phyloP scores from a whole-genome alignment of 768 basidiomycete species.

The Tylopilus plumbeoviolaceoides region DNA sequence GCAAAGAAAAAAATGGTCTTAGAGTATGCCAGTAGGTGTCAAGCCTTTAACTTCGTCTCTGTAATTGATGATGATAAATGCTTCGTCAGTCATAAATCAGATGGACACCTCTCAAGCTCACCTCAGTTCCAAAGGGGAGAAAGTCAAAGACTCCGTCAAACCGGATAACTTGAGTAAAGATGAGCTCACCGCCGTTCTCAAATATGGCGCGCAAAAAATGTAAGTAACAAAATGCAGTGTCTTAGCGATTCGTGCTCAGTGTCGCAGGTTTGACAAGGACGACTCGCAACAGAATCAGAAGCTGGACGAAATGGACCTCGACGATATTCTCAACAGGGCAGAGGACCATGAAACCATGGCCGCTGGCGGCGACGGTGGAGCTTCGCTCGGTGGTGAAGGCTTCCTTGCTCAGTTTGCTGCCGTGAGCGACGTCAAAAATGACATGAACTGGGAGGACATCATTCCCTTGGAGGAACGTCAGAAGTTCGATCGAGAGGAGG shows the following conservation, averaged over 20 bases:
- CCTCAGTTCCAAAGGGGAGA: slow-evolving; percentile 74
- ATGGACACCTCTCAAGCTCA: slow-evolving; percentile 99
- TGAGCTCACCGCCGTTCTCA: slow-evolving; percentile 94
- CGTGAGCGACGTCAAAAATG: slow-evolving; percentile 97
- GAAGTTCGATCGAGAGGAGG: slow-evolving; percentile 78
- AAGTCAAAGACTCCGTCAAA: slow-evolving; percentile 64
- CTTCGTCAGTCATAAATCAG: slow-evolving; percentile 89
- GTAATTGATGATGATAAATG: slow-evolving; percentile 7
- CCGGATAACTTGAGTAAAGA: slow-evolving; percentile 90
- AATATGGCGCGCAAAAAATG: slow-evolving; percentile 99
- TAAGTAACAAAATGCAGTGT: slow-evolving; percentile 34
- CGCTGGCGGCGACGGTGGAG: slow-evolving; percentile 74
- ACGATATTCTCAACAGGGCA: slow-evolving; percentile 94
- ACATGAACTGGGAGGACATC: slow-evolving; percentile 99
- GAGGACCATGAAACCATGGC: slow-evolving; percentile 96
- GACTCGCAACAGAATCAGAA: slow-evolving; percentile 90
- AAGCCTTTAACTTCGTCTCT: slow-evolving; percentile 10
- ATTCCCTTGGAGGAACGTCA: slow-evolving; percentile 91
- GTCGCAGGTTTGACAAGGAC: slow-evolving; percentile 90
- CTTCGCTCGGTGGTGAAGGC: slow-evolving; percentile 95
- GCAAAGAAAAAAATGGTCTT: slow-evolving; percentile 99
- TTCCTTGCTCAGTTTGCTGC: slow-evolving; percentile 95
- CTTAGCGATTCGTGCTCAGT: slow-evolving; percentile 7
- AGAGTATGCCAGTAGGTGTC: slow-evolving; percentile 92
- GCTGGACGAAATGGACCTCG: slow-evolving; percentile 98